Evolutionary conservation across 2,329 filamentous ascomycete species (phyloP).

Genomic region (Escovopsis sp.): DNA sequence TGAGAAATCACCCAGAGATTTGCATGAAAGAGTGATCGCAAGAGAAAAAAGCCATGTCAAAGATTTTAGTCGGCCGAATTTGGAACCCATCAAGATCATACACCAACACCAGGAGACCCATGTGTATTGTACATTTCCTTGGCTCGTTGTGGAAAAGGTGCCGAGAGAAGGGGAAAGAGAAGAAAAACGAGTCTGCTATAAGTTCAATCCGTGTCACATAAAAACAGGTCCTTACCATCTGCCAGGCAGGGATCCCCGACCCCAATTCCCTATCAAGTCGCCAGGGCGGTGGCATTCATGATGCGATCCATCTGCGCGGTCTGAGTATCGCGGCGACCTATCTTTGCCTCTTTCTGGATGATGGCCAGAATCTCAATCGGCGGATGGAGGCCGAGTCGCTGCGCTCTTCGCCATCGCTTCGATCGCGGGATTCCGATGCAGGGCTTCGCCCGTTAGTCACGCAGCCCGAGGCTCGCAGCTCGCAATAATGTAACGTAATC

Average conservation of each 20-base stretch:
- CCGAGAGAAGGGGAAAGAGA: too few species aligned
- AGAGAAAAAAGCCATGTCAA: too few species aligned
- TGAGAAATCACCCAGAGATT: too few species aligned
- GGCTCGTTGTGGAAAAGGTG: not conserved
- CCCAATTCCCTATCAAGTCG: constrained; percentile 12
- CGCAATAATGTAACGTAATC: not conserved
- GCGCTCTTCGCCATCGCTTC: constrained; percentile 78
- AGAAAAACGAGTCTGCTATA: not conserved
- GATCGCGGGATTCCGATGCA: constrained; percentile 72
- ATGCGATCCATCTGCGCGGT: constrained; percentile 62
- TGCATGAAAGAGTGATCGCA: too few species aligned
- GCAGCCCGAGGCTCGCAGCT: too few species aligned
- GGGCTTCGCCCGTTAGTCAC: constrained; percentile 39
- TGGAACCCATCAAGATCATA: not conserved
- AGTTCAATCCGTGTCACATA: not conserved
- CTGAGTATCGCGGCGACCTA: constrained; percentile 38
- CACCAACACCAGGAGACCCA: not conserved
- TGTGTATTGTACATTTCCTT: not conserved
- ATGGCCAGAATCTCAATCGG: constrained; percentile 85
- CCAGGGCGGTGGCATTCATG: constrained; percentile 33
- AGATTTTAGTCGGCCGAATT: not conserved
- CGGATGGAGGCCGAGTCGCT: constrained; percentile 68
- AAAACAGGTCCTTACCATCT: constrained; percentile 5
- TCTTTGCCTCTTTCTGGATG: constrained; percentile 54
- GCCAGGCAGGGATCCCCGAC: not conserved